Base-by-base conservation (phyloP, 371 early-diverging fungal species). In the Mucor irregularis region DNA sequence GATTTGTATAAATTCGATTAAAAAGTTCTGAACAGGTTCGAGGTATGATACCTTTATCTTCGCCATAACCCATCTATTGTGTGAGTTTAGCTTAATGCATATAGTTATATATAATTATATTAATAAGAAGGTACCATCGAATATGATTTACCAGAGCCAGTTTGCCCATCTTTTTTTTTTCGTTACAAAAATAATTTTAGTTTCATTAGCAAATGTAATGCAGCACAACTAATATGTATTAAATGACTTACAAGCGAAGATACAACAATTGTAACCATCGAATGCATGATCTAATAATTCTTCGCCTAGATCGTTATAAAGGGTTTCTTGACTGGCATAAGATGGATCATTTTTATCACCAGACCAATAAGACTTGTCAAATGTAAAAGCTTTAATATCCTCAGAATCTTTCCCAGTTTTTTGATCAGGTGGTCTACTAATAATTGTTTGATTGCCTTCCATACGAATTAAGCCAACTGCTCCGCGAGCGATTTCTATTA, bases 331-430 rank as follows among this genome's bases (percentile, higher is more conserved):
- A 56, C 84, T 81, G 29, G 92, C 93, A 68, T 83, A 90, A 29
- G 66, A 64, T n/a, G 87, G 71, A 45, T 81, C 86, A 25, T 58
- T 69, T 45, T 82, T 78, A 62, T 87, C 83, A 31, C 81, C 87
- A 5, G 92, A 88, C 92, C 92, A 90, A 62, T 91, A 94, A 10
- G 90, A 90, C 58, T 89, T 82, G 72, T 94, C 95, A 69, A 90
- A 94, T 2, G 89, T 88, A 62, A 91, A 94, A 0, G 87, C 68
- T 55, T 87, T 87, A 24, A 69, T 56, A 43, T 76, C 79, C 16
- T 76, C 74, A n/a, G 58, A 57, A 7, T 78, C 74, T 46, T 66
- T 67, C 6, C 74, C 78, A 5, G 53, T 47, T 26, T 62, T 53
- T 6, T 49, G 34, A 39, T 76, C 73, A 24, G 60, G 49, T 33